Evolutionary conservation across 1,284 basidiomycete species (phyloP), one percentile per base, ranked within the genome.

Genomic region (Laetiporus sulphureus): DNA sequence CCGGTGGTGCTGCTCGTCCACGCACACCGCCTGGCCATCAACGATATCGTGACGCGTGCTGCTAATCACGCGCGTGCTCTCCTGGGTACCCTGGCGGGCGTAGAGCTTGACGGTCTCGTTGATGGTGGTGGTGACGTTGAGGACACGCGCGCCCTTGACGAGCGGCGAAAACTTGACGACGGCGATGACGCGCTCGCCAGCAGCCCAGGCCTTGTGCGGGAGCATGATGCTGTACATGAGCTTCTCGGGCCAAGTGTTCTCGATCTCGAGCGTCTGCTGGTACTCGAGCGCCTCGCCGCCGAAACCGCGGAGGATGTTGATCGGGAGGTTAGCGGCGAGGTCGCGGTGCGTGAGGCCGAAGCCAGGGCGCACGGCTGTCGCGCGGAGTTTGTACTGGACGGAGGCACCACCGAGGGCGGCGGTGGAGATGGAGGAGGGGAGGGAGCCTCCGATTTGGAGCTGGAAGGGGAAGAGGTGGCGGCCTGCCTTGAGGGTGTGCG

Each of bases 211-310:
- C 60, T 90, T 91, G 69, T 90, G 86, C 0, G 88, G 88, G 33
- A 91, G 64, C 69, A 85, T 78, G 55, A 94, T 78, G 5, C 83
- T 82, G 64, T 93, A 93, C 87, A 92, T 92, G 61, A 94, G 68
- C 66, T 95, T 97, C 30, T 87, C 86, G 0, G 93, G 92, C 93
- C 93, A 97, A 11, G 91, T 93, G 62, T 94, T 95, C 63, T 95
- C 91, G 48, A 88, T 84, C 62, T 97, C 93, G 45, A 95, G 75
- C 1, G 91, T 92, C 62, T 96, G 92, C 57, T 91, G 92, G 68
- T 91, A 96, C 63, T 96, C 93, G 53, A 95, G 76, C 1, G 92
- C 85, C 50, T 94, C 91, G 2, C 77, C 62, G 4, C 79, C 72
- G 54, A 91, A 86, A 2, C 83, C 79, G 43, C 91, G 79, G 36